Percentiles rank a stretch among this genome's conserved stretches.
These are phyloP conservation scores for Apium graveolens DNA, from an alignment of 129 eudicot species.

Conservation along the genomic window DNA sequence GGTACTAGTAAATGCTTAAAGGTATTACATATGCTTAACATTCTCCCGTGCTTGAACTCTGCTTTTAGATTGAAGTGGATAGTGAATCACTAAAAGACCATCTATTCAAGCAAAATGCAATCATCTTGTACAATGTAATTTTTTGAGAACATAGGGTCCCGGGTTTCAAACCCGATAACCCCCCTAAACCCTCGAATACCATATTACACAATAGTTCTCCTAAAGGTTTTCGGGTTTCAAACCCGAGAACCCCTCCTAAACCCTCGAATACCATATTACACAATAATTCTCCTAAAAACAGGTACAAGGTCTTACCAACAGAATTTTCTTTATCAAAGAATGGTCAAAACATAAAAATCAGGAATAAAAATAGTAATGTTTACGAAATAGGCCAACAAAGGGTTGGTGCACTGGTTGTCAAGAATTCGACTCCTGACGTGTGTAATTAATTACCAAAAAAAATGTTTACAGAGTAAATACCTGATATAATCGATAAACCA, in stretches of 20 bases:
- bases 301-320: neutral
- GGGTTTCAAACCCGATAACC: neutral
- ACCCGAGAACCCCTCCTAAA: neutral
- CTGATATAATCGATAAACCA: neutral
- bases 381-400: neutral
- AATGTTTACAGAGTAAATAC: neutral
- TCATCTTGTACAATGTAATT: neutral
- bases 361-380: neutral
- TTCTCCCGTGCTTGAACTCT: neutral
- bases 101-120: neutral
- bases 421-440: no score
- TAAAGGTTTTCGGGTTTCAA: no score
- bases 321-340: neutral
- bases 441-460: no score
- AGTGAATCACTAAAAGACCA: neutral
- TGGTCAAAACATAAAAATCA: neutral
- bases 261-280: no score
- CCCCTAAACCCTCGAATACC: no score
- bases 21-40: neutral
- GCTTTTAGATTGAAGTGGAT: neutral
- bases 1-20: no score
- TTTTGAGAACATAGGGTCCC: no score
- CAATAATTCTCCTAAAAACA: neutral
- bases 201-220: no score
- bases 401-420: no score